Conservation (phyloP, 139 green algal species). For the Tetratostichococcus sp. region DNA sequence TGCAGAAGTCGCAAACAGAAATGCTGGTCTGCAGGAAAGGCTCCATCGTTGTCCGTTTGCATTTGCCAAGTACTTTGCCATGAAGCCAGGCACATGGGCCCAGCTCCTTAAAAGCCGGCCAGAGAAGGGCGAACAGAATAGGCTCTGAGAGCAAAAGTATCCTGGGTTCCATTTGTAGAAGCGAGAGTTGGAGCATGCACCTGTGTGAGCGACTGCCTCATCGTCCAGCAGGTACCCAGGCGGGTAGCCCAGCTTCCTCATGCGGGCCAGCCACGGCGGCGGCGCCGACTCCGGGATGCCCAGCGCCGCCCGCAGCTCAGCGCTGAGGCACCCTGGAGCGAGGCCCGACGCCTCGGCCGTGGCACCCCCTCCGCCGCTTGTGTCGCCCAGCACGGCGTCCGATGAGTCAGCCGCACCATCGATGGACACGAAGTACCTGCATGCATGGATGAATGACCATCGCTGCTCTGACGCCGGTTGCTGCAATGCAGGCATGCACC, state of each 20-base stretch:
- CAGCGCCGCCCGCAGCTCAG: slow-evolving; percentile 20
- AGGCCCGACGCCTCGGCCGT: slow-evolving; percentile 19
- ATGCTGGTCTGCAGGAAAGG: too few relatives aligned
- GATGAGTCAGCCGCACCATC: not conserved
- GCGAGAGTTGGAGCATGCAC: not conserved
- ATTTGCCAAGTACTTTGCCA: too few relatives aligned
- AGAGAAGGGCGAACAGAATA: too few relatives aligned
- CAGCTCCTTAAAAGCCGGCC: too few relatives aligned
- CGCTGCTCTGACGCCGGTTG: too few relatives aligned
- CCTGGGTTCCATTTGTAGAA: not conserved
- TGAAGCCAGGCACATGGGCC: too few relatives aligned
- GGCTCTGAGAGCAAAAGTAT: too few relatives aligned
- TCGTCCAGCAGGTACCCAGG: slow-evolving; percentile 18
- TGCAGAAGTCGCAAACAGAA: too few relatives aligned
- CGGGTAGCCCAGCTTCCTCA: slow-evolving; percentile 34
- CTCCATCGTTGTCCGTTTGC: too few relatives aligned
- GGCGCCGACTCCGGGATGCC: slow-evolving; percentile 22
- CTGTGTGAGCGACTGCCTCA: not conserved
- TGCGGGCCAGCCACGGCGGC: slow-evolving; percentile 39
- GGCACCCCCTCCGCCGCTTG: too few relatives aligned
- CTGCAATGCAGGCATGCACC: not conserved
- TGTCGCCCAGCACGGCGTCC: not conserved
- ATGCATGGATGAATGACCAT: not conserved
- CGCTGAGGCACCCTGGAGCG: slow-evolving; percentile 17
- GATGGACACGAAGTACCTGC: not conserved